A percentile compares a stretch with the other conserved stretches of the same genome.
These are phyloP conservation scores for Fomes fomentarius DNA, from an alignment of 1,284 basidiomycete genomes.

Conservation along the genomic window DNA sequence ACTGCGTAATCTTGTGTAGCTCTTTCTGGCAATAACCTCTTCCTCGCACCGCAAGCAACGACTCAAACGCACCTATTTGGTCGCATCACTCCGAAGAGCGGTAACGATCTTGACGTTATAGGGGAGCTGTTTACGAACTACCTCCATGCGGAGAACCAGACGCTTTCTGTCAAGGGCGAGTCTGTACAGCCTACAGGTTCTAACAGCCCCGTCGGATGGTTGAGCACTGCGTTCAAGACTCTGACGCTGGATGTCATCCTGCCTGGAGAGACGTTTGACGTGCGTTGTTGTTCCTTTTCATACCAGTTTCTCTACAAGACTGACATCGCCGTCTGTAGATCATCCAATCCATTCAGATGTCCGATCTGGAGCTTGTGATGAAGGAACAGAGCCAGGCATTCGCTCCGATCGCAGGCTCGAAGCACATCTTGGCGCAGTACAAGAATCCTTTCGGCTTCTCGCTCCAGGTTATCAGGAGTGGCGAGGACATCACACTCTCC, in stretches of 20 bases:
- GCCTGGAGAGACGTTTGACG: slow-evolving; percentile 64
- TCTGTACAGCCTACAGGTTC: slow-evolving; percentile 63
- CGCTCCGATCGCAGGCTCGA: slow-evolving; percentile 61
- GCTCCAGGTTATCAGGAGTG: slow-evolving; percentile 63
- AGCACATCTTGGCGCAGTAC: slow-evolving; percentile 65
- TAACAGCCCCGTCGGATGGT: slow-evolving; percentile 57
- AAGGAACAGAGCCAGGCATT: slow-evolving; percentile 56
- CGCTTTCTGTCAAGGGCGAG: slow-evolving; percentile 61
- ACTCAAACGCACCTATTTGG: slow-evolving; percentile 62
- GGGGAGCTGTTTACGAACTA: slow-evolving; percentile 72
- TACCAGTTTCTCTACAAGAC: background rate
- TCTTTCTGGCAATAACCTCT: slow-evolving; percentile 52
- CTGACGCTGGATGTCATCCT: slow-evolving; percentile 65
- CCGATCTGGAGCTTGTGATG: slow-evolving; percentile 55
- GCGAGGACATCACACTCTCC: slow-evolving; percentile 57
- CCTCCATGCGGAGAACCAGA: slow-evolving; percentile 68
- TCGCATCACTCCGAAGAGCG: slow-evolving; percentile 64
- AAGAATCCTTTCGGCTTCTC: slow-evolving; percentile 82
- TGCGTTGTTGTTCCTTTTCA: slow-evolving; percentile 23
- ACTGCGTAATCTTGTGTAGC: slow-evolving; percentile 36
- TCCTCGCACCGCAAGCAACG: slow-evolving; percentile 53
- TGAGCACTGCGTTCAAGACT: slow-evolving; percentile 73
- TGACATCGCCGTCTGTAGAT: slow-evolving; percentile 40
- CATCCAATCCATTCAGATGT: slow-evolving; percentile 68
- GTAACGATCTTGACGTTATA: slow-evolving; percentile 54